Percentiles rank a stretch among this genome's conserved stretches.
These are phyloP conservation scores for Plasmodium relictum DNA, from an alignment of 169 alveolate genomes.

Conservation along the genomic window DNA sequence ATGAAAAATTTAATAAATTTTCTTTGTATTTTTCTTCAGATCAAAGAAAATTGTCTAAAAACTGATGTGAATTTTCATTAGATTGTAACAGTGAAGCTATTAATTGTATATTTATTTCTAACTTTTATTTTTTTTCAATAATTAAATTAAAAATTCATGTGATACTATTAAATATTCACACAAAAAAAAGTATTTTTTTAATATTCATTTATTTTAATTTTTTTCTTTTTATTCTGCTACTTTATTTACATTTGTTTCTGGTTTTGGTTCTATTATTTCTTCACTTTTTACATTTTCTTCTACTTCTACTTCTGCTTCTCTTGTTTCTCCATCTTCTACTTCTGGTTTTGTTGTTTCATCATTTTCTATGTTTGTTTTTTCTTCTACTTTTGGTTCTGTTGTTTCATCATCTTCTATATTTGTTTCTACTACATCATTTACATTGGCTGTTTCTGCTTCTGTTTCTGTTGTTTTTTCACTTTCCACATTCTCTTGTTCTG, in stretches of 20 bases:
- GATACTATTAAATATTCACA: too few relatives aligned
- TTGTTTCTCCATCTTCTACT: background rate
- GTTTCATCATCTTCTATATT: background rate
- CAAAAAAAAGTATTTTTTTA: background rate
- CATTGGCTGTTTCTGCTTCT: background rate
- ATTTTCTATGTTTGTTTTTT: background rate
- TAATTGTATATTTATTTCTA: too few relatives aligned
- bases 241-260: background rate
- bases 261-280: background rate
- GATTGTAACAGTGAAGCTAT: too few relatives aligned
- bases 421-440: constrained; percentile 4
- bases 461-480: background rate
- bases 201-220: background rate
- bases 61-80: too few relatives aligned
- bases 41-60: too few relatives aligned
- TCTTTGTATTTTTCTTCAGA: too few relatives aligned
- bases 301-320: constrained; percentile 1
- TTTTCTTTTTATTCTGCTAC: background rate
- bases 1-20: too few relatives aligned
- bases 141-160: too few relatives aligned
- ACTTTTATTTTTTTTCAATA: too few relatives aligned
- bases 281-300: constrained; percentile 4
- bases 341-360: background rate
- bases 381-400: background rate
- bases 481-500: too few relatives aligned